phyloP scores from a whole-genome alignment of 345 rosid species.

The Alliaria petiolata region DNA sequence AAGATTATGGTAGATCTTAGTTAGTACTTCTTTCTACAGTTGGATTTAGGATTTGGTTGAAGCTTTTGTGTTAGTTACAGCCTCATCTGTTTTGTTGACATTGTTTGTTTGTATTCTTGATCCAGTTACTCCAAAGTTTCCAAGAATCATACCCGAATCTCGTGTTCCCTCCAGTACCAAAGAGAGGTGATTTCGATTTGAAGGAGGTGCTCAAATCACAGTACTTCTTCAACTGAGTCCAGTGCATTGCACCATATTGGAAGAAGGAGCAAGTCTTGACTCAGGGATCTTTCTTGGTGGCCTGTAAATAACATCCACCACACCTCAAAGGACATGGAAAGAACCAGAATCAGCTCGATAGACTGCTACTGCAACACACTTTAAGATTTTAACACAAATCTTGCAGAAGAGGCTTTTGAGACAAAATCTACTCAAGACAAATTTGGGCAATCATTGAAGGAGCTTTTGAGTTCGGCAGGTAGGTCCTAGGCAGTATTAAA shows the following conservation, averaged over 20 bases:
- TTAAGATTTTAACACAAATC: constrained; percentile 7
- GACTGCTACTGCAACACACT: neutral
- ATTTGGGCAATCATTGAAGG: no score
- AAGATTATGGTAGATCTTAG: neutral
- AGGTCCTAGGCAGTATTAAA: constrained; percentile 5
- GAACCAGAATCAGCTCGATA: constrained; percentile 2
- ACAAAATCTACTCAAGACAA: neutral
- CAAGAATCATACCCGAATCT: constrained; percentile 63
- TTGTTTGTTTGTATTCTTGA: constrained; percentile 9
- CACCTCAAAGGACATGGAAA: neutral
- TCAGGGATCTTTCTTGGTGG: constrained; percentile 26
- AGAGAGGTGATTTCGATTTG: constrained; percentile 82
- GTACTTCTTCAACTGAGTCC: constrained; percentile 83
- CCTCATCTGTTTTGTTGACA: constrained; percentile 9
- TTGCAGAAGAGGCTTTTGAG: constrained; percentile 15
- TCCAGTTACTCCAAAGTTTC: constrained; percentile 85
- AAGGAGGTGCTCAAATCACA: constrained; percentile 70
- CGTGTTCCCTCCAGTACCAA: constrained; percentile 77
- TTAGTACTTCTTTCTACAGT: neutral
- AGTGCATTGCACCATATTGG: neutral
- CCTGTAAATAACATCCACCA: constrained; percentile 29
- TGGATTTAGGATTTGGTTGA: neutral
- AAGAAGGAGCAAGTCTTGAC: no score
- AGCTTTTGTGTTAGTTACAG: neutral
- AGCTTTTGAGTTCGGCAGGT: neutral